phyloP scores from a whole-genome alignment of 352 stramenopile species.

The Phytophthora tubulina region DNA sequence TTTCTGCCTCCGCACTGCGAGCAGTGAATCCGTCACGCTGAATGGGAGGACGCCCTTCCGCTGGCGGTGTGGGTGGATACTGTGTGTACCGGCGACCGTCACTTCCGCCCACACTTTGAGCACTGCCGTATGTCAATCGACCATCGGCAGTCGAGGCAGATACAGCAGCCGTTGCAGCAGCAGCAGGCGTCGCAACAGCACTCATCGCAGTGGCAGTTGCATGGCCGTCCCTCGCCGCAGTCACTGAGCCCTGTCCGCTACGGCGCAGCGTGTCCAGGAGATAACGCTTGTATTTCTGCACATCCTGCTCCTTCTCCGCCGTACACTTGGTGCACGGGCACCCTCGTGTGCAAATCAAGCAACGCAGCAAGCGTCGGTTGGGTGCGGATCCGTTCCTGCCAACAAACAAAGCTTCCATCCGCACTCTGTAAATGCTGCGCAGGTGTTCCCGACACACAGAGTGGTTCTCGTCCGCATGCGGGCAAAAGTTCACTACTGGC shows the following conservation, averaged over 20 bases:
- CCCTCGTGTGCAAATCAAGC: constrained; percentile 63
- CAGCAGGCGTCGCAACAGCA: constrained; percentile 1
- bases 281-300: constrained; percentile 52
- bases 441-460: constrained; percentile 82
- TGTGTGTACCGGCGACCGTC: constrained; percentile 24
- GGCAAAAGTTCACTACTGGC: constrained; percentile 83
- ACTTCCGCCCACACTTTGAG: constrained; percentile 14
- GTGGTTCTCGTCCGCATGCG: constrained; percentile 67
- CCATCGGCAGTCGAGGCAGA: constrained; percentile 2
- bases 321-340: constrained; percentile 73
- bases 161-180: neutral
- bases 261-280: constrained; percentile 45
- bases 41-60: constrained; percentile 13
- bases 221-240: constrained; percentile 6
- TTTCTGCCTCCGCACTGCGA: constrained; percentile 21
- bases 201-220: neutral
- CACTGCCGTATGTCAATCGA: constrained; percentile 15
- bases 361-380: constrained; percentile 72
- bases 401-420: constrained; percentile 79
- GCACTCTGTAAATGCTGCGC: constrained; percentile 74
- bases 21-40: constrained; percentile 13
- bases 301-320: constrained; percentile 39
- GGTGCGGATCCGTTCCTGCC: constrained; percentile 72
- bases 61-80: constrained; percentile 22
- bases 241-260: constrained; percentile 29